A percentile compares a stretch with the other conserved stretches of the same genome.
These are phyloP conservation scores for Magnaporthiopsis incrustans DNA, from an alignment of 2,329 filamentous ascomycete species.

Conservation along the genomic window DNA sequence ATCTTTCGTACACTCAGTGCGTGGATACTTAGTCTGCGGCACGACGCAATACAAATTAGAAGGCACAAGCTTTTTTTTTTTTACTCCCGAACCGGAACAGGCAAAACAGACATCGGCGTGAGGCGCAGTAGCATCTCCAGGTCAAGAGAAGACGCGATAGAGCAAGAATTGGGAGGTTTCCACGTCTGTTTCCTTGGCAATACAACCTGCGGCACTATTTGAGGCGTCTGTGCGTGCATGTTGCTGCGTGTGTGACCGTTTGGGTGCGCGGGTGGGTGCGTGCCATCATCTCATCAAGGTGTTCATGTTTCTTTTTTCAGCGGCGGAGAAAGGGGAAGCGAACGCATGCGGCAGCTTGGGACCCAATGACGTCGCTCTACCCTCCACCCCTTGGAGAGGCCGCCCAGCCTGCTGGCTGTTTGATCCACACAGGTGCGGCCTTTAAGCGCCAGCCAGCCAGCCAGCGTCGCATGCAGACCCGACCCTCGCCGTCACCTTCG, in stretches of 20 bases:
- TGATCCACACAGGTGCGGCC: conserved; percentile 18
- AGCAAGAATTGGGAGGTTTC: background rate
- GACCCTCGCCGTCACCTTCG: conserved; percentile 10
- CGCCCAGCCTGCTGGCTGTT: background rate
- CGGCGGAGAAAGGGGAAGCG: background rate
- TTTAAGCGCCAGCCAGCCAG: conserved; percentile 18
- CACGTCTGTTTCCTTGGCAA: background rate
- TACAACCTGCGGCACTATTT: background rate
- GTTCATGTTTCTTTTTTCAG: background rate
- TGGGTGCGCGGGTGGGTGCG: background rate
- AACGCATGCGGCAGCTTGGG: background rate
- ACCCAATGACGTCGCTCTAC: conserved; percentile 8
- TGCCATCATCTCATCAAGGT: background rate
- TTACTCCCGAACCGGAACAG: background rate
- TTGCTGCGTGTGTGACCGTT: background rate
- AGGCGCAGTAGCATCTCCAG: background rate
- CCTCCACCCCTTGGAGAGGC: conserved; percentile 3
- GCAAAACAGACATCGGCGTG: background rate
- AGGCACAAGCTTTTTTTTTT: background rate
- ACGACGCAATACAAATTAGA: background rate
- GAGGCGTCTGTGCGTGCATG: background rate
- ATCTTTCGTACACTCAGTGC: background rate
- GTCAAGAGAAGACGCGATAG: background rate
- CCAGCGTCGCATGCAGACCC: background rate
- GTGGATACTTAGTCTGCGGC: background rate